phyloP scores from a whole-genome alignment of 2,329 filamentous ascomycete genomes.

The Claviceps arundinis region DNA sequence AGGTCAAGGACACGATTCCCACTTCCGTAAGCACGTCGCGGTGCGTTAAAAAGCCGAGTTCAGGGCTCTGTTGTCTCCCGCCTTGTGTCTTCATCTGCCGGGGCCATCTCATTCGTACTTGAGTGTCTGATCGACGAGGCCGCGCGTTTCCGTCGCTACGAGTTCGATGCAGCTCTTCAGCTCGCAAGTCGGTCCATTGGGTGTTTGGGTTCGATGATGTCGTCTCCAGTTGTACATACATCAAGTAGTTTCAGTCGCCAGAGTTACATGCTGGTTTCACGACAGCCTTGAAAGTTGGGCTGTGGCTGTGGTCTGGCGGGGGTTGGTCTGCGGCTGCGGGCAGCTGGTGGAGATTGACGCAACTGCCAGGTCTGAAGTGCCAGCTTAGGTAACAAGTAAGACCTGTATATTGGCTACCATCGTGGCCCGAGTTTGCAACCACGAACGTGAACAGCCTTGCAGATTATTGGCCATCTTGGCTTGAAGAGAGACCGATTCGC shows the following conservation, averaged over 20 bases:
- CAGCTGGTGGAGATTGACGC: too few species aligned
- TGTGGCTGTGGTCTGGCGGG: too few species aligned
- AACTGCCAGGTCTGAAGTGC: too few species aligned
- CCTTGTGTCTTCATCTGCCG: background rate
- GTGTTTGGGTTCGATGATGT: background rate
- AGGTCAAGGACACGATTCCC: background rate
- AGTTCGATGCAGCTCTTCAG: background rate
- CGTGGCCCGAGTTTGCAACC: background rate
- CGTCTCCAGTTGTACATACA: background rate
- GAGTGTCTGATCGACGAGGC: background rate
- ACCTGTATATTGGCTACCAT: too few species aligned
- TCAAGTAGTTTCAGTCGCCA: too few species aligned
- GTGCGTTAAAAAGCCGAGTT: background rate
- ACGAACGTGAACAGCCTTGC: background rate
- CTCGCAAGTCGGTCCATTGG: background rate
- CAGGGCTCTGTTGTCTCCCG: background rate
- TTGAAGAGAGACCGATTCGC: background rate
- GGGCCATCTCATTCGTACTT: background rate
- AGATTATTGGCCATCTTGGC: background rate
- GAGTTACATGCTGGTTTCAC: too few species aligned
- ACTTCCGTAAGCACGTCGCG: background rate
- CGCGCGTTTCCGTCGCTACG: background rate
- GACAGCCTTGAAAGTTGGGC: too few species aligned
- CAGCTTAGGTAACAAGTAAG: background rate
- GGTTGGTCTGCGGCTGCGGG: too few species aligned